phyloP scores from a whole-genome alignment of 441 rosid genomes.

The Populus hybrid region DNA sequence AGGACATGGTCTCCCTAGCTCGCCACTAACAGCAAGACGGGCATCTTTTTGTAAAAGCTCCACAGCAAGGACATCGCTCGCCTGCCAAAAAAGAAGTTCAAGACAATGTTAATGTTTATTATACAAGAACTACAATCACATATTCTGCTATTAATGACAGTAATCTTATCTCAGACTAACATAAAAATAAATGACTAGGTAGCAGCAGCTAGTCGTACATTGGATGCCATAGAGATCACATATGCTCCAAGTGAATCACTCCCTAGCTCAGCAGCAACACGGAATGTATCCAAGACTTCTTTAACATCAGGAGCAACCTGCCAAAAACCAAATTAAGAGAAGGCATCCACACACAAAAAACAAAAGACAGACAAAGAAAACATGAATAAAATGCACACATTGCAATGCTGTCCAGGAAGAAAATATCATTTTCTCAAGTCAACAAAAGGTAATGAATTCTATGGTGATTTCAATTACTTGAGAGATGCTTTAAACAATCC shows the following conservation, averaged over 20 bases:
- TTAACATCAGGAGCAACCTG: constrained; percentile 83
- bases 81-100: constrained; percentile 46
- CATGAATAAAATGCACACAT: neutral
- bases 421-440: neutral
- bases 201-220: constrained; percentile 46
- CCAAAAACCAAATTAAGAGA: constrained; percentile 11
- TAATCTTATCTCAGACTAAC: neutral
- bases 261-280: constrained; percentile 94
- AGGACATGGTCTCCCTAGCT: constrained; percentile 83
- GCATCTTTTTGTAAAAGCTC: constrained; percentile 98
- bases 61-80: constrained; percentile 94
- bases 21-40: constrained; percentile 85
- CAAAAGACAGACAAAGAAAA: constrained; percentile 3
- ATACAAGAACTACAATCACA: constrained; percentile 8
- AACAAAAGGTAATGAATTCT: neutral
- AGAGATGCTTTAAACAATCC: neutral
- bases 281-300: constrained; percentile 87
- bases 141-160: constrained; percentile 10
- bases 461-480: neutral
- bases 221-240: constrained; percentile 97
- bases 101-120: constrained; percentile 18
- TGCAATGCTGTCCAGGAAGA: neutral
- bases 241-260: constrained; percentile 98
- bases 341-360: neutral
- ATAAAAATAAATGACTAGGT: neutral